A percentile compares a stretch with the other conserved stretches of the same genome.
phyloP scores from a whole-genome alignment of 1,284 basidiomycete species.

The Puccinia hordei region DNA sequence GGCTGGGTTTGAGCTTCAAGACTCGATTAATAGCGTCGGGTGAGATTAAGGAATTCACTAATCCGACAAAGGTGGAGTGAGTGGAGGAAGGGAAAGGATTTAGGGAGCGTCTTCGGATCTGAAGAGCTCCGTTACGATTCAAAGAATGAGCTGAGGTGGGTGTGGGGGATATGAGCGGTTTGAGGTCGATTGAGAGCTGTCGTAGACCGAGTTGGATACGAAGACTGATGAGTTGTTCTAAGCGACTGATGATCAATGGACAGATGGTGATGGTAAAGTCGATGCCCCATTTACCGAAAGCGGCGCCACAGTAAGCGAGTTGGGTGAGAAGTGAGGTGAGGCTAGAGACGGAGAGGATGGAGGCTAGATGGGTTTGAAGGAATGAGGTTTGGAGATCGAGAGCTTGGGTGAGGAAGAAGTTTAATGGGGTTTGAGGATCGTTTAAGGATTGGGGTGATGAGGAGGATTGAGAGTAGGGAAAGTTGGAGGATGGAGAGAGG shows the following conservation, averaged over 20 bases:
- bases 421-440: constrained; percentile 25
- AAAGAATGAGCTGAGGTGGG: neutral
- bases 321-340: constrained; percentile 84
- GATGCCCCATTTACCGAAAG: constrained; percentile 85
- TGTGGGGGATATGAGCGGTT: constrained; percentile 4
- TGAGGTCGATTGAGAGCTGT: constrained; percentile 19
- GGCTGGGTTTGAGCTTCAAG: neutral
- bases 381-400: neutral
- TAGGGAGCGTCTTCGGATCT: constrained; percentile 24
- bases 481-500: neutral
- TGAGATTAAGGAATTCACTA: constrained; percentile 21
- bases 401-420: constrained; percentile 37
- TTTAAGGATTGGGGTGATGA: constrained; percentile 13
- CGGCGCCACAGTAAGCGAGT: constrained; percentile 85
- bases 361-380: constrained; percentile 60
- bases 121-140: neutral
- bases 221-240: constrained; percentile 18
- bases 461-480: neutral
- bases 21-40: constrained; percentile 22
- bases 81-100: neutral
- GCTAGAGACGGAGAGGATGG: constrained; percentile 67
- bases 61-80: neutral
- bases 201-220: constrained; percentile 17
- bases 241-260: constrained; percentile 18
- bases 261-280: constrained; percentile 66